Evolutionary conservation across 345 rosid species (phyloP), one percentile per base, ranked within the genome.

Genomic region (Citrus medica): DNA sequence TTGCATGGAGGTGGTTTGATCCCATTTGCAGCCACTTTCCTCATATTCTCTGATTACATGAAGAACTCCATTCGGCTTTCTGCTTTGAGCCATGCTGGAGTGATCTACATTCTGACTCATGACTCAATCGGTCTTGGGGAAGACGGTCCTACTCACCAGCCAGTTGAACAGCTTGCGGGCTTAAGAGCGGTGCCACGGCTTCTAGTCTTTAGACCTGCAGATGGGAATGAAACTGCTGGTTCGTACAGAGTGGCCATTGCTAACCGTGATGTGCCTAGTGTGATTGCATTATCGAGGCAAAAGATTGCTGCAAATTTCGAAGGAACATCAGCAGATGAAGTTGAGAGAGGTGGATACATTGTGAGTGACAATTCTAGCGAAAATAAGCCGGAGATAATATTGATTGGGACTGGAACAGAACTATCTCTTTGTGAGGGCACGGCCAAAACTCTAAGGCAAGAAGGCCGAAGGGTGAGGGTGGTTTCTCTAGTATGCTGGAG

Each of bases 61-160:
- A 84, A 78, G 71, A 76, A 76, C 32, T 5, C 85, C 4, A 80
- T 82, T 28, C 73, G 83, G 16, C 80, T 84, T 28, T 84, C 85
- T 76, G 87, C 87, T 68, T 61, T 86, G 24, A 72, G 85, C 67
- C 79, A 80, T 4, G 85, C 87, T 3, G 80, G 87, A 79, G 85
- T 84, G 9, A 76, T 86, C 74, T 82, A 80, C 12, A 27, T 80
- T 48, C 69, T 86, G 85, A 84, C 87, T 22, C 85, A 86, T 21
- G 87, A 86, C 37, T 86, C 83, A 14, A 82, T 84, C 8, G 87
- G 87, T 67, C 81, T 82, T 3, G 85, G 89, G 25, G 87, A 86
- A 79, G 85, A 86, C 70, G 87, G 85, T 14, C 89, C 84, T 8
- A 86, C 85, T 48, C 85, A 86, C 62, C 87, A 86, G 80, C 85